Base-by-base conservation (phyloP, 495 filamentous ascomycete species). In the Penicillium atrosanguineum region DNA sequence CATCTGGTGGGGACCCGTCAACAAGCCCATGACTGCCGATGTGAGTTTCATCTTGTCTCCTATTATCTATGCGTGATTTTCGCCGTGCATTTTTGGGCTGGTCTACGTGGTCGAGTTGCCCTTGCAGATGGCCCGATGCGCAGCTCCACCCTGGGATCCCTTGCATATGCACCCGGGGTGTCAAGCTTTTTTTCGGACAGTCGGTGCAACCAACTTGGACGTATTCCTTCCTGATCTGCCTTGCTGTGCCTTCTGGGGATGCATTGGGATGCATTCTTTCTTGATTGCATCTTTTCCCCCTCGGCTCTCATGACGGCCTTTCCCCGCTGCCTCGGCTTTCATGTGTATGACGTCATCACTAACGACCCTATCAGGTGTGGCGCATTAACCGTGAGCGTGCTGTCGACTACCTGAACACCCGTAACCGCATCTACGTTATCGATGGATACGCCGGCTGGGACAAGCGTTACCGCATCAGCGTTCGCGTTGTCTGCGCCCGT, bases 381-480 rank as follows among this genome's bases (percentile, higher is more conserved):
- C 89, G 91, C 62, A 98, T 98, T 79, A 98, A 97, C 86, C 87
- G 94, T 61, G 94, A 98, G 75, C 93, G 94, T 76, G 94, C 94
- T 52, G 84, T 98, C 69, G 94, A 98, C 78, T 98, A 97, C 78
- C 83, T 98, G 55, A 98, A 98, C 82, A 98, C 94, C 50, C 81
- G 95, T 62, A 96, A 96, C 70, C 89, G 94, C 65, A 98, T 98
- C 77, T 98, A 98, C 74, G 94, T 98, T 54, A 78, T 98, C 55
- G 94, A 98, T 76, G 94, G 94, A 56, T 98, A 85, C 70, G 94
- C 94, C 55, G 94, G 94, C 63, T 98, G 94, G 94, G 94, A 98
- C 63, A 87, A 95, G 82, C 91, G 93, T 68, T 98, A 98, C 82
- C 83, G 91, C 53, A 97, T 98, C 79, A 88, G 85, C 63, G 94